Evolutionary conservation across 2,329 filamentous ascomycete genomes (phyloP), one percentile per base, ranked within the genome.

Genomic region (Hypomyces rosellus): DNA sequence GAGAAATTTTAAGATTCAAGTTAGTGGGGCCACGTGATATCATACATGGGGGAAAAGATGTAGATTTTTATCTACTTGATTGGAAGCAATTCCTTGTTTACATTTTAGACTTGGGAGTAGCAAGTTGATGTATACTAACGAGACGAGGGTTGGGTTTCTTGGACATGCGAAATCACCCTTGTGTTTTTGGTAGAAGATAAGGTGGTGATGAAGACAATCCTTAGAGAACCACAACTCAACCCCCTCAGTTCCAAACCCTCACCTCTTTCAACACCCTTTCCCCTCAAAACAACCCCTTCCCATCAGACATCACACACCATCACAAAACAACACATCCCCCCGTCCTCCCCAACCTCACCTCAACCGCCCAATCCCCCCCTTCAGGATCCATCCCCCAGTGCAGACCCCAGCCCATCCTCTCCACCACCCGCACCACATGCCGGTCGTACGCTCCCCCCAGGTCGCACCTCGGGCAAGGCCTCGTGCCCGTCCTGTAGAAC

Each of bases 301-400:
- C 6, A 2, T 18, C 5, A 6, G 20, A 20, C 51, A n/a, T 67
- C 57, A 66, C 37, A 69, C 45, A 49, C 20, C 51, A n/a, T 67
- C 57, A 66, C 37, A 69, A 45, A 49, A 69, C 53, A 46, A 61
- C 64, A 50, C 66, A 69, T 6, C 52, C 45, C 13, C 39, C 53
- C 50, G 34, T 50, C 49, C 56, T 54, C 14, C 57, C 54, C 18
- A 63, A 49, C 54, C 59, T 63, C 38, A 70, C 49, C 46, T 70
- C 68, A 33, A 66, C 58, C 1, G 68, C 68, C 62, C 63, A 69
- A 47, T 70, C 65, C 13, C 65, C 64, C 41, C 60, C 61, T 3
- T 60, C 63, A 5, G 74, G 73, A 1, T 77, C 77, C 11, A 63
- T 45, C 1, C 78, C 77, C 67, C 74, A 72, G 40, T 74, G 74